These are phyloP conservation scores for Paracoccidioides lutzii DNA, from an alignment of 2,329 filamentous ascomycete species.

Conservation along the genomic window DNA sequence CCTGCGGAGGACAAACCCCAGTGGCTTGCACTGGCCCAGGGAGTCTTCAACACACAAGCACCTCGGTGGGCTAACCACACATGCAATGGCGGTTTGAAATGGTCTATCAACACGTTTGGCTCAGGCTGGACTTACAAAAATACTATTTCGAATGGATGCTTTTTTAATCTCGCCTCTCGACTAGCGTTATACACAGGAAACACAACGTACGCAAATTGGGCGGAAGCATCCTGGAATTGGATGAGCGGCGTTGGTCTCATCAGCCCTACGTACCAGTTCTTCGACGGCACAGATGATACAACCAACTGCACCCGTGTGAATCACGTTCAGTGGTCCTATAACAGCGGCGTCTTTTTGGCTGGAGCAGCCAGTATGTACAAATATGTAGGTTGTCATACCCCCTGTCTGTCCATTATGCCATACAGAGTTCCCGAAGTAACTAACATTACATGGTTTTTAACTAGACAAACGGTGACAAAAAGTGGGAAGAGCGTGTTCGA, in stretches of 20 bases:
- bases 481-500: slow-evolving; percentile 42
- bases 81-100: slow-evolving; percentile 65
- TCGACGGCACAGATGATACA: slow-evolving; percentile 43
- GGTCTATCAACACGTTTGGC: slow-evolving; percentile 76
- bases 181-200: slow-evolving; percentile 69
- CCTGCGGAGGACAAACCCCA: slow-evolving; percentile 50
- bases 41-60: slow-evolving; percentile 67
- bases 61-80: slow-evolving; percentile 52
- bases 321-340: slow-evolving; percentile 45
- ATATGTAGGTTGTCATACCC: slow-evolving; percentile 23
- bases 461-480: slow-evolving; percentile 24
- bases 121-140: slow-evolving; percentile 51
- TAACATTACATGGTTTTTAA: neutral
- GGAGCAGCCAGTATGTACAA: slow-evolving; percentile 48
- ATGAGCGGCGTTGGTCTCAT: slow-evolving; percentile 38
- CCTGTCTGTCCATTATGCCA: neutral
- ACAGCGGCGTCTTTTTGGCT: slow-evolving; percentile 42
- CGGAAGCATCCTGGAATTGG: slow-evolving; percentile 52
- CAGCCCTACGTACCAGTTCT: slow-evolving; percentile 38
- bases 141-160: slow-evolving; percentile 44
- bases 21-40: slow-evolving; percentile 68
- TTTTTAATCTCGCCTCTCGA: slow-evolving; percentile 50
- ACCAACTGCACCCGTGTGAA: slow-evolving; percentile 41
- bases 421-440: neutral
- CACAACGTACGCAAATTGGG: slow-evolving; percentile 64